Conservation (phyloP, 2,329 filamentous ascomycete genomes). For the Zymoseptoria pseudotritici region DNA sequence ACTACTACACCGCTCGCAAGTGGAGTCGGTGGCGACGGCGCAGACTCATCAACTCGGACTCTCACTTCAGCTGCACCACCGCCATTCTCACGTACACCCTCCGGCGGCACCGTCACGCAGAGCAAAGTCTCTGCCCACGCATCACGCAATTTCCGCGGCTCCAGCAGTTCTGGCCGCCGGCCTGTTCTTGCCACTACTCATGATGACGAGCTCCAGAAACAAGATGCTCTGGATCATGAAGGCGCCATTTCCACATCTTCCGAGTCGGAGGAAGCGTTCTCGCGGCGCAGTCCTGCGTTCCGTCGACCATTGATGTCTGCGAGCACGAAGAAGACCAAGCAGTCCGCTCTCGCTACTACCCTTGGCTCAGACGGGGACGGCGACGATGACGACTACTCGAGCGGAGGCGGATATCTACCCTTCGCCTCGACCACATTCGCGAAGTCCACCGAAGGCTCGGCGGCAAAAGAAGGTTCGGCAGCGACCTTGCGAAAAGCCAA, state of each 20-base stretch:
- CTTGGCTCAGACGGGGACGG: conserved; percentile 28
- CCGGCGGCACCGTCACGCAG: conserved; percentile 43
- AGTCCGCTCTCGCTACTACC: conserved; percentile 8
- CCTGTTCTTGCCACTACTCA: conserved; percentile 6
- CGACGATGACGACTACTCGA: conserved; percentile 49
- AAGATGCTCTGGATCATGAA: conserved; percentile 25
- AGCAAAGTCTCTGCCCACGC: conserved; percentile 14
- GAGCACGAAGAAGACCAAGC: conserved; percentile 5
- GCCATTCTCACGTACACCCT: conserved; percentile 39
- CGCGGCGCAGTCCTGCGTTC: conserved; percentile 39
- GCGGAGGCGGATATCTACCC: conserved; percentile 35
- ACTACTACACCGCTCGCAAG: conserved; percentile 3
- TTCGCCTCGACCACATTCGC: conserved; percentile 29
- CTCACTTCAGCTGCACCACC: not conserved
- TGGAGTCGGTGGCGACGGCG: conserved; percentile 1
- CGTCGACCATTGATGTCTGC: conserved; percentile 18
- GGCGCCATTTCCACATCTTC: conserved; percentile 21
- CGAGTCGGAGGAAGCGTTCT: conserved; percentile 28
- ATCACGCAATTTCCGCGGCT: conserved; percentile 27
- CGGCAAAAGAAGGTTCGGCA: not conserved
- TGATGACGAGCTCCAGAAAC: conserved; percentile 14
- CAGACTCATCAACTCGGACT: not conserved
- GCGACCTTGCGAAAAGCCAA: not conserved
- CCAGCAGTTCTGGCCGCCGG: conserved; percentile 28
- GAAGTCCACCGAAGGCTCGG: conserved; percentile 16